Base-by-base conservation (phyloP, 441 rosid species). In the Biscutella laevigata region DNA sequence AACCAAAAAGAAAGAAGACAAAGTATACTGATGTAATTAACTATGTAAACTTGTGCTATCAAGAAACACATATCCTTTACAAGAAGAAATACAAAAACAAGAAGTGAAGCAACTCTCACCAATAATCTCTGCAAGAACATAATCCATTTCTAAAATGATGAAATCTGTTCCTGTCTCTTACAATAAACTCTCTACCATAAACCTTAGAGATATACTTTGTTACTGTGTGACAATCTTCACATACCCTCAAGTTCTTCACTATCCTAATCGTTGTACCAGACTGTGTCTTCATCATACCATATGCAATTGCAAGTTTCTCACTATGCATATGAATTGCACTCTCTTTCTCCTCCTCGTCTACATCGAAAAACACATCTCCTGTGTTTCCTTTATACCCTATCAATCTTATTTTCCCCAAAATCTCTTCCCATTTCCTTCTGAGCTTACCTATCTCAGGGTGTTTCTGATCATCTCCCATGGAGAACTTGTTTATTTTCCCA, bases 271-370 rank as follows among this genome's bases (percentile, higher is more conserved):
- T 35, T 1, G 57, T 30, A 5, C 25, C 42, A 7, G 71, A 30
- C 20, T 53, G 47, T 0, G 71, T 76, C 57, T 53, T 76, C 74
- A 79, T 69, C 45, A 79, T 67, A 69, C 79, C 77, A 35, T 48
- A 79, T 14, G 79, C 82, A 26, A 76, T 74, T 0, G 84, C 84
- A 8, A 72, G 80, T 66, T 79, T 79, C 69, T 79, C 85, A 0
- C 82, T 77, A 10, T 79, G 85, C 77, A 66, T 65, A 34, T 76
- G 74, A 52, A 76, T 27, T 2, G 67, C 59, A 1, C 44, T 72
- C 51, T 79, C 79, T 35, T 79, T 79, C 59, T 79, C 84, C 26
- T 78, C 81, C n/a, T 79, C 80, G 12, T 76, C 84, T 25, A 79
- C 68, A 61, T 79, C 84, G n/a, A 71, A 75, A 56, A 72, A 71